Base-by-base conservation (phyloP, 2,329 filamentous ascomycete genomes). In the Scolecobasidium constrictum region DNA sequence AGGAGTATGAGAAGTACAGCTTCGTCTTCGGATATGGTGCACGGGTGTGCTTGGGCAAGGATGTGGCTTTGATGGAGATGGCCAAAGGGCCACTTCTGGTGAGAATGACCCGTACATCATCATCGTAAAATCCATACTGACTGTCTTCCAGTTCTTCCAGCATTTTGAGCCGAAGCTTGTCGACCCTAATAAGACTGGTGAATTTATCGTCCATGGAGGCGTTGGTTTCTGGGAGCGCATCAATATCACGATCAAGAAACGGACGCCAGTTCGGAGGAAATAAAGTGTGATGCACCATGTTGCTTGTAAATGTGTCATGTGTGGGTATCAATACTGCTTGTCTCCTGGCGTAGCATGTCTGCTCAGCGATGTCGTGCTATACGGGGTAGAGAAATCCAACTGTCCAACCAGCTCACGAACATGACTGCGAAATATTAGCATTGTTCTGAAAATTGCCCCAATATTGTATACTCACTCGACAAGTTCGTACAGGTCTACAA, bases 391-490 rank as follows among this genome's bases (percentile, higher is more conserved):
- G 53, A 86, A 87, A 56, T 86, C 82, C 16, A 86, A 68, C 48
- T 85, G 81, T 1, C 83, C 83, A 0, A 86, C 82, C 20, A 87
- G 62, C 31, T 71, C 70, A 53, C 72, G 78, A 1, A 86, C 74
- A 19, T 69, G 68, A 16, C 65, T 68, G 40, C 15, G 44, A 2
- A 31, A n/a, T 9, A n/a, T 31, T 31, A 31, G 26, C 26, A n/a
- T 31, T 31, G 26, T n/a, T 9, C 9, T 9, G 9, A 9, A 31
- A 7, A 9, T 7, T 31, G 26, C 26, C n/a, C n/a, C 26, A 7
- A 31, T 31, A 31, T 9, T 44, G 49, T 62, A 57, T 63, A 51
- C 53, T 46, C 47, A 56, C 54, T 39, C 64, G 48, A 85, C 64
- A 44, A 86, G 56, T 47, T 71, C 71, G 47, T 75, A 72, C 28